phyloP scores from a whole-genome alignment of 2,329 filamentous ascomycete genomes.

The Geosmithia morbida region DNA sequence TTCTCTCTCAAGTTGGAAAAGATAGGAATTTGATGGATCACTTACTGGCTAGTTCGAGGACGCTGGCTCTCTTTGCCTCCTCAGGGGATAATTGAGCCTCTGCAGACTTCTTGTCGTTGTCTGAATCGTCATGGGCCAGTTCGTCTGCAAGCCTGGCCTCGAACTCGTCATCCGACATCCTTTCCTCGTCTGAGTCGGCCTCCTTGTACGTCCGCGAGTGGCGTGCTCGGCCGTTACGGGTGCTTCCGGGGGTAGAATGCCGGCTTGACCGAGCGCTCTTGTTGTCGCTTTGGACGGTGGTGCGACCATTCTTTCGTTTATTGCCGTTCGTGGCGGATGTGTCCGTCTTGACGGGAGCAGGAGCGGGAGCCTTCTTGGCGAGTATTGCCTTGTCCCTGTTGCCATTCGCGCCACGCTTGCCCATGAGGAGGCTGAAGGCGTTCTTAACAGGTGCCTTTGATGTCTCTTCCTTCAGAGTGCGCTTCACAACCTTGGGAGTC shows the following conservation, averaged over 20 bases:
- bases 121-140: conserved; percentile 26
- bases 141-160: conserved; percentile 62
- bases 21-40: too few relatives aligned
- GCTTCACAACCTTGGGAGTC: conserved; percentile 18
- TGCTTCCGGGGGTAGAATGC: conserved; percentile 55
- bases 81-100: conserved; percentile 29
- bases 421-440: conserved; percentile 41
- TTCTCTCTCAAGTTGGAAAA: too few relatives aligned
- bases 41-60: conserved; percentile 63
- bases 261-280: conserved; percentile 69
- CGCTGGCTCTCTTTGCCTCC: conserved; percentile 50
- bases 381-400: conserved; percentile 1
- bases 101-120: conserved; percentile 13
- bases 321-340: conserved; percentile 6
- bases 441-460: conserved; percentile 15
- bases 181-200: conserved; percentile 43
- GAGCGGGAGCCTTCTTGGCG: conserved; percentile 5
- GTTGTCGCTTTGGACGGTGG: conserved; percentile 17
- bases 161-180: conserved; percentile 70
- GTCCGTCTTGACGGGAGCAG: conserved; percentile 8
- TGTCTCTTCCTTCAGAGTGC: conserved; percentile 12
- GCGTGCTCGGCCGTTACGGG: conserved; percentile 33
- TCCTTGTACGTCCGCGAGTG: conserved; percentile 34
- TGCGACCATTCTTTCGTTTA: conserved; percentile 18
- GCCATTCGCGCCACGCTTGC: conserved; percentile 15